Conservation (phyloP, 345 rosid genomes). For the Nasturtium officinale region DNA sequence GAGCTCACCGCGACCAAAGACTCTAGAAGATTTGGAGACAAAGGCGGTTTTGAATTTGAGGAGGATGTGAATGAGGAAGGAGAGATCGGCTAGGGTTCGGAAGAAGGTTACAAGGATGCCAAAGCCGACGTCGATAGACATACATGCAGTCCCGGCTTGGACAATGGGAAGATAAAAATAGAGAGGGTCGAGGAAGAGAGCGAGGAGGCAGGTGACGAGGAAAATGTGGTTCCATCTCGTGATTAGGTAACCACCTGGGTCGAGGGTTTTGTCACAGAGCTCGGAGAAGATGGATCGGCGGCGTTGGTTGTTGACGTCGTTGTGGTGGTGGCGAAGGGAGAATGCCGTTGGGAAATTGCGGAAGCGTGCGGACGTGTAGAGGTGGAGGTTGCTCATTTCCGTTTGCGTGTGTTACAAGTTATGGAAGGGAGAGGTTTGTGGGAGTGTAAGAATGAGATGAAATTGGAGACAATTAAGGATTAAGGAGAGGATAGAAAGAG, state of each 20-base stretch:
- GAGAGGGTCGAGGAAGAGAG: constrained; percentile 82
- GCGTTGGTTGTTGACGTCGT: constrained; percentile 47
- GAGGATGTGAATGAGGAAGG: constrained; percentile 63
- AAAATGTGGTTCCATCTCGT: constrained; percentile 73
- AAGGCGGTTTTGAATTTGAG: constrained; percentile 76
- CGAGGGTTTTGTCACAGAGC: constrained; percentile 58
- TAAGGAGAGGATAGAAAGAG: background rate
- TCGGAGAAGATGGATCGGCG: constrained; percentile 28
- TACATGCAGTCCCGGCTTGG: constrained; percentile 56
- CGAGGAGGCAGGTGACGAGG: constrained; percentile 64
- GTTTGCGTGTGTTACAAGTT: constrained; percentile 34
- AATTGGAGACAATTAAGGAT: constrained; percentile 25
- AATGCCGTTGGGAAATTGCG: constrained; percentile 49
- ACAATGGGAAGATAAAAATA: constrained; percentile 73
- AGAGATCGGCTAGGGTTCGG: constrained; percentile 68
- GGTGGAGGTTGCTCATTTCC: constrained; percentile 49
- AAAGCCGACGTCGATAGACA: constrained; percentile 49
- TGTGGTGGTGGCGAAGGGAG: constrained; percentile 47
- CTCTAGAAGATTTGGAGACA: constrained; percentile 68
- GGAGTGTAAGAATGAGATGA: constrained; percentile 26
- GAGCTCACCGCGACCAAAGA: constrained; percentile 83
- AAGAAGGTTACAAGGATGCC: constrained; percentile 64
- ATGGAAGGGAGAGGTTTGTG: constrained; percentile 37
- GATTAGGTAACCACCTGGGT: constrained; percentile 67
- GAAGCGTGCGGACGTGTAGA: constrained; percentile 48